Percentiles rank a stretch among this genome's conserved stretches.
Conservation (phyloP, 2,329 filamentous ascomycete species). For the Fusarium keratoplasticum region DNA sequence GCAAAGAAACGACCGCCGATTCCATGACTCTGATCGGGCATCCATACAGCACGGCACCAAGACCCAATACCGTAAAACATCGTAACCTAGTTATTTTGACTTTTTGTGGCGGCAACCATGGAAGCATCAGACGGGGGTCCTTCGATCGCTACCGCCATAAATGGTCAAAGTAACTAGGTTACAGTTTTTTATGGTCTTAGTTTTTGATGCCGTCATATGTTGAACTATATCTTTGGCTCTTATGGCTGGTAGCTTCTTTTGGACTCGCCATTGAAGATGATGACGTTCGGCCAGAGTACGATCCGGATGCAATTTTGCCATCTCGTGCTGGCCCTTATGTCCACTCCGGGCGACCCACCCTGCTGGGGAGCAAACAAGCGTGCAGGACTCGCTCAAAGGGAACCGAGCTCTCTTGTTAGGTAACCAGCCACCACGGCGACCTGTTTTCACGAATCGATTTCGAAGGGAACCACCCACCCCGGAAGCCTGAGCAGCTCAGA, state of each 20-base stretch:
- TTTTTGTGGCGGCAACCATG: background rate
- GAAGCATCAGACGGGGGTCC: background rate
- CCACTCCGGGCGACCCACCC: background rate
- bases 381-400: background rate
- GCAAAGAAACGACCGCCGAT: background rate
- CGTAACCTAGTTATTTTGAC: too few species aligned
- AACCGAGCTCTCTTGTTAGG: background rate
- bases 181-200: background rate
- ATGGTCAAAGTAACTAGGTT: background rate
- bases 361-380: background rate
- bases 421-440: background rate
- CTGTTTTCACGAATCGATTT: background rate
- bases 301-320: background rate
- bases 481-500: background rate
- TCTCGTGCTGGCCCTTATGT: background rate
- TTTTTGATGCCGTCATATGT: background rate
- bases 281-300: background rate
- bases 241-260: background rate
- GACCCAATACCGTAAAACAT: too few species aligned
- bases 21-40: background rate
- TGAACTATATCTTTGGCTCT: background rate
- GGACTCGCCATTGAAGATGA: background rate
- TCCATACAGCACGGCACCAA: background rate
- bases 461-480: background rate
- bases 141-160: background rate